Conservation (phyloP, 306 rosid species). For the Canavalia gladiata region DNA sequence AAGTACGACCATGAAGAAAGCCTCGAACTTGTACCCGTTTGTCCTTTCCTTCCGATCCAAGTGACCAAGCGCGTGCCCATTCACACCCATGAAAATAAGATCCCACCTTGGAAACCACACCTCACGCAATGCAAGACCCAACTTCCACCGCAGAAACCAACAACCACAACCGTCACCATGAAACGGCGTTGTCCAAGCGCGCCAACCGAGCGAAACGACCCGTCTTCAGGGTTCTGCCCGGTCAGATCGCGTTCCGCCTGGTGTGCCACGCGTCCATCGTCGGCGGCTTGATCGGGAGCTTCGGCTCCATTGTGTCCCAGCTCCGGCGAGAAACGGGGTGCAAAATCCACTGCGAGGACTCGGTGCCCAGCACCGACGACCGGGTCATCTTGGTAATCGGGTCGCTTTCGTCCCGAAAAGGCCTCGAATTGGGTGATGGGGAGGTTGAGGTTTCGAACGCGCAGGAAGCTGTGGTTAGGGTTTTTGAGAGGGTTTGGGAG, state of each 20-base stretch:
- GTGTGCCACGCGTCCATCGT: slow-evolving; percentile 56
- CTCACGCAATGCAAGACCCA: slow-evolving; percentile 52
- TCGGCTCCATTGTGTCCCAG: slow-evolving; percentile 59
- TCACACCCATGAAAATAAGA: neutral
- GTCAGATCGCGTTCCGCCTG: slow-evolving; percentile 63
- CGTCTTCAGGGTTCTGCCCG: slow-evolving; percentile 49
- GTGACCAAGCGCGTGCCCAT: neutral
- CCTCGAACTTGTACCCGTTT: neutral
- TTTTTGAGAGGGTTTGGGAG: slow-evolving; percentile 68
- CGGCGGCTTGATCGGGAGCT: slow-evolving; percentile 64
- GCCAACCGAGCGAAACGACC: slow-evolving; percentile 42
- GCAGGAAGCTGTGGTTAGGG: slow-evolving; percentile 68
- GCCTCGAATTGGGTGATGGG: slow-evolving; percentile 39
- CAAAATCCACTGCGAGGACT: slow-evolving; percentile 62
- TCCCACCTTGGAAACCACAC: slow-evolving; percentile 16
- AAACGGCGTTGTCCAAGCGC: slow-evolving; percentile 34
- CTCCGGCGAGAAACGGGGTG: slow-evolving; percentile 65
- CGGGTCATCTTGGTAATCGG: slow-evolving; percentile 61
- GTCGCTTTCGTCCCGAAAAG: slow-evolving; percentile 40
- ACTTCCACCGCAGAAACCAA: slow-evolving; percentile 38
- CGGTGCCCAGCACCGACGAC: slow-evolving; percentile 47
- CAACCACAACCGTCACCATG: slow-evolving; percentile 1
- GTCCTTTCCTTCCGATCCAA: slow-evolving; percentile 18
- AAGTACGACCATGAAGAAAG: neutral
- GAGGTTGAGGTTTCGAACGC: slow-evolving; percentile 58